Conservation (phyloP, 2,329 filamentous ascomycete species). For the Atkinsonella hypoxylon region DNA sequence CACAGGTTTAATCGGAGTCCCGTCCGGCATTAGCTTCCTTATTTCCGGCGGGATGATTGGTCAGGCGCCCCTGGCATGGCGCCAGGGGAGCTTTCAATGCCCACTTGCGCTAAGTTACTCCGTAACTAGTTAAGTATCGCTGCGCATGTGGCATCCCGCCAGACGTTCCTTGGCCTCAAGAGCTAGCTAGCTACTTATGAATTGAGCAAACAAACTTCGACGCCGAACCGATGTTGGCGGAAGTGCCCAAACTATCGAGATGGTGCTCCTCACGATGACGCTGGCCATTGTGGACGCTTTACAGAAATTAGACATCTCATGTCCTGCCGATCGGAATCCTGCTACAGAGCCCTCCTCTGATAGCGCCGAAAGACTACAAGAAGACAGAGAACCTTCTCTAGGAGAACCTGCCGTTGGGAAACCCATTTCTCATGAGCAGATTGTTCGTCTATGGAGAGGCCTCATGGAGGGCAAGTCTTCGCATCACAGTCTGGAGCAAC, state of each 20-base stretch:
- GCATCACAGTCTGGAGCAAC: constrained; percentile 48
- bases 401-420: constrained; percentile 42
- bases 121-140: too few species aligned
- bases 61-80: not conserved
- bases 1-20: constrained; percentile 6
- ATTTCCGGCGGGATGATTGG: not conserved
- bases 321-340: constrained; percentile 1
- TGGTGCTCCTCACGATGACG: constrained; percentile 74
- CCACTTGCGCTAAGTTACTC: too few species aligned
- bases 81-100: too few species aligned
- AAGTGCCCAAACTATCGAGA: constrained; percentile 19
- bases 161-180: not conserved
- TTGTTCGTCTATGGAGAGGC: constrained; percentile 48
- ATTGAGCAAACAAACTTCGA: not conserved
- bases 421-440: constrained; percentile 59
- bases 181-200: not conserved
- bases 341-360: constrained; percentile 1
- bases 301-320: constrained; percentile 16
- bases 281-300: constrained; percentile 53
- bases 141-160: too few species aligned
- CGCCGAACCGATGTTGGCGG: not conserved
- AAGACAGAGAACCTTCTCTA: constrained; percentile 35
- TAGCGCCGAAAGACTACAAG: constrained; percentile 10
- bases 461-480: constrained; percentile 20
- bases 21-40: constrained; percentile 1